Evolutionary conservation across 2,329 filamentous ascomycete genomes (phyloP), one percentile per base, ranked within the genome.

Genomic region (Hymenoscyphus scutula): DNA sequence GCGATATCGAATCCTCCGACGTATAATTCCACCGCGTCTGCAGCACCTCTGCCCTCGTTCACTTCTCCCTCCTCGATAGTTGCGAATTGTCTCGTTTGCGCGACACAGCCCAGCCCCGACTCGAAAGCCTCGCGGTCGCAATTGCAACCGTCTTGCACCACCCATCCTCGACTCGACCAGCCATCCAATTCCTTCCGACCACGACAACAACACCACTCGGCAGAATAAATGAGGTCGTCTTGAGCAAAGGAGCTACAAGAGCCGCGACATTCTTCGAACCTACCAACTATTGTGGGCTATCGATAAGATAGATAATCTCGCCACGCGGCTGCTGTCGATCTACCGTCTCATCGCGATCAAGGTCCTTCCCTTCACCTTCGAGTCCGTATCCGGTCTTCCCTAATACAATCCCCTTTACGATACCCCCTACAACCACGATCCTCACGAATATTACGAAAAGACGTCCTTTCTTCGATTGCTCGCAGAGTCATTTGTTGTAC

Each of bases 401-500:
- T n/a, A 45, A 58, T 29, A 11, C 17, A 56, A 34, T 32, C 37
- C 19, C 38, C 17, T 27, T 38, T 30, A 57, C 55, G 29, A 37
- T 57, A 41, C 32, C 53, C 55, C 25, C 30, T 54, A n/a, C 30
- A 38, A 8, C 55, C 34, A 30, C 55, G 19, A 25, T 13, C 5
- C n/a, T 38, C 55, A 27, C 55, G 34, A 38, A 57, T 13, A 37
- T 25, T 27, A 57, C 55, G 55, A 56, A 37, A 23, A 17, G n/a
- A 34, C 54, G 30, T 62, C 54, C 17, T 45, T 55, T 27, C 30
- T 59, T 37, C 48, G n/a, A 53, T 48, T 32, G 38, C 23, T 29
- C 17, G 8, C 34, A 1, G 23, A 38, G 17, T 51, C 59, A 65
- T 41, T 29, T 45, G 10, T 25, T 67, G 65, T 64, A 65, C 62